Conservation (phyloP, 768 basidiomycete species). For the Kwoniella sp. region DNA sequence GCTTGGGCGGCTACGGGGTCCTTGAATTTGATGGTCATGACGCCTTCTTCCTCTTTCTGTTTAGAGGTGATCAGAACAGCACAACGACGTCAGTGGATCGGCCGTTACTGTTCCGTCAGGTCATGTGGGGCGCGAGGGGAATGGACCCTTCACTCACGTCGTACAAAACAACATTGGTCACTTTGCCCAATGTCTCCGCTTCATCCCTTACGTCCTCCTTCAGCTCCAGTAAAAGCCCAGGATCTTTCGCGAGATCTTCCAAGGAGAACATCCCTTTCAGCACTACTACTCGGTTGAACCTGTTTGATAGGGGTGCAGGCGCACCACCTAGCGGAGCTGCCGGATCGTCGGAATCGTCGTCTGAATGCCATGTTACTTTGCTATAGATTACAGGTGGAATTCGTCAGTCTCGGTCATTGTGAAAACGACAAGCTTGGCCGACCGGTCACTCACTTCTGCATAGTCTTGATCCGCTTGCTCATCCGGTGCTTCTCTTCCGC, state of each 20-base stretch:
- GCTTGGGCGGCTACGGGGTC: slow-evolving; percentile 91
- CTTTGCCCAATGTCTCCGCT: slow-evolving; percentile 83
- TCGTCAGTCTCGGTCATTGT: slow-evolving; percentile 1
- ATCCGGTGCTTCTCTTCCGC: slow-evolving; percentile 54
- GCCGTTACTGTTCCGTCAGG: background rate
- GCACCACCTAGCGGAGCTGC: slow-evolving; percentile 41
- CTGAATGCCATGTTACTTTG: slow-evolving; percentile 93
- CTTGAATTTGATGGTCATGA: slow-evolving; percentile 96
- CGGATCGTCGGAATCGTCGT: slow-evolving; percentile 76
- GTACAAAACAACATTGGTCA: slow-evolving; percentile 91
- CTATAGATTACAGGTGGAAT: slow-evolving; percentile 61
- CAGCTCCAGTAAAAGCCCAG: slow-evolving; percentile 80
- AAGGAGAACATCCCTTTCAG: slow-evolving; percentile 94
- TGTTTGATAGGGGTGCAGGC: slow-evolving; percentile 60
- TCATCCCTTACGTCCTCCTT: slow-evolving; percentile 97
- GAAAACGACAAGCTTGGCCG: too few species aligned
- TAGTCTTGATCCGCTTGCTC: slow-evolving; percentile 51
- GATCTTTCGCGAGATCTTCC: slow-evolving; percentile 80
- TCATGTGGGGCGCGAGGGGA: too few species aligned
- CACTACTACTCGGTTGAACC: slow-evolving; percentile 71
- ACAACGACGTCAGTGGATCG: slow-evolving; percentile 6
- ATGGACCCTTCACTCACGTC: slow-evolving; percentile 67
- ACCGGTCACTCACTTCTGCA: slow-evolving; percentile 65
- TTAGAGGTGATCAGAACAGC: slow-evolving; percentile 1
- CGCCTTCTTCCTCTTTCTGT: slow-evolving; percentile 86